A percentile compares a stretch with the other conserved stretches of the same genome.
Evolutionary conservation across 768 basidiomycete species (phyloP).

Genomic region (Galerina marginata): DNA sequence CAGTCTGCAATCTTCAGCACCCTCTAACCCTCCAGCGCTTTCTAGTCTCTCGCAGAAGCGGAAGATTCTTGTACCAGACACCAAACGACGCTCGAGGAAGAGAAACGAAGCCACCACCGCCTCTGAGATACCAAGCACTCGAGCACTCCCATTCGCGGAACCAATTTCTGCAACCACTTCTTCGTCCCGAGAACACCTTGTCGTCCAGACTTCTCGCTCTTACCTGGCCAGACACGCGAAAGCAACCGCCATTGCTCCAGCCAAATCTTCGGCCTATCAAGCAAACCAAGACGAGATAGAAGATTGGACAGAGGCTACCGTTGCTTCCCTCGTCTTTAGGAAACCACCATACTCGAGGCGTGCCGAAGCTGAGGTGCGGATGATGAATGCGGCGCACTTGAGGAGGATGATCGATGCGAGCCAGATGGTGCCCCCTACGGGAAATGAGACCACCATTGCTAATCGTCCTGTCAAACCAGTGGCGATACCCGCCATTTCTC

Average conservation of each 20-base stretch:
- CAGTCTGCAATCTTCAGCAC: too few relatives aligned
- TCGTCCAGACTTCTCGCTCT: not conserved
- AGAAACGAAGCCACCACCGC: too few relatives aligned
- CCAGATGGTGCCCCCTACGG: not conserved
- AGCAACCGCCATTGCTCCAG: not conserved
- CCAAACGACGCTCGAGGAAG: too few relatives aligned
- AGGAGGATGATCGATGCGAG: not conserved
- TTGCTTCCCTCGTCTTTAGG: slow-evolving; percentile 14
- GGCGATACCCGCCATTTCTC: not conserved
- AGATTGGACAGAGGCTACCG: slow-evolving; percentile 14
- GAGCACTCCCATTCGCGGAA: not conserved
- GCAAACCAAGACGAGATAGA: slow-evolving; percentile 21
- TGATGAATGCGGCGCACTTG: not conserved
- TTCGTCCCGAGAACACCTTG: not conserved
- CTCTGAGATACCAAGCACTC: too few relatives aligned
- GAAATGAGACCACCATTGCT: not conserved
- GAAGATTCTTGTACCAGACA: too few relatives aligned
- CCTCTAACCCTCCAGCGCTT: too few relatives aligned
- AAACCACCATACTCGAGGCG: not conserved
- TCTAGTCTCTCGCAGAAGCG: too few relatives aligned
- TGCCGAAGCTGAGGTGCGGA: not conserved
- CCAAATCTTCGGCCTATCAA: not conserved
- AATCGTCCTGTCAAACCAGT: not conserved
- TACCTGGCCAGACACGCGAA: not conserved
- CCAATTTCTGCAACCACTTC: not conserved